Conservation (phyloP, 1,284 basidiomycete species). For the Afroboletus lepidellus region DNA sequence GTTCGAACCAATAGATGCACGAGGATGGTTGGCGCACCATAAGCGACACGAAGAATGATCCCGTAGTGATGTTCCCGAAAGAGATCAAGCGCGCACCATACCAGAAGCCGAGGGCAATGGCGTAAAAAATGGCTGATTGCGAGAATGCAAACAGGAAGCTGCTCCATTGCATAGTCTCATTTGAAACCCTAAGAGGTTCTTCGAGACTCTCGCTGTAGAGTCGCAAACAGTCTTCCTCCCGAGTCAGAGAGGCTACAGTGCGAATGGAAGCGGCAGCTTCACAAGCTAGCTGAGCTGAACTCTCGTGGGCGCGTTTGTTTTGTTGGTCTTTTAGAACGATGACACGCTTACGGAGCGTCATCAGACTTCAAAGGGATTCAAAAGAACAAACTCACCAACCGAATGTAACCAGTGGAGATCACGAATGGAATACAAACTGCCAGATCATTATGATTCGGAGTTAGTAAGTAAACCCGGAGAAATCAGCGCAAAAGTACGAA, state of each 20-base stretch:
- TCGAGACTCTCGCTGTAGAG: slow-evolving; percentile 77
- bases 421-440: slow-evolving; percentile 83
- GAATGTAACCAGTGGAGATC: slow-evolving; percentile 84
- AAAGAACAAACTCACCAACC: slow-evolving; percentile 53
- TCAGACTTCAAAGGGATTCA: neutral
- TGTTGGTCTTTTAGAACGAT: slow-evolving; percentile 85
- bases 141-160: slow-evolving; percentile 80
- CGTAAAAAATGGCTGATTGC: slow-evolving; percentile 79
- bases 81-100: slow-evolving; percentile 75
- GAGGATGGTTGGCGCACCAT: slow-evolving; percentile 65
- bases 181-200: slow-evolving; percentile 66
- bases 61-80: slow-evolving; percentile 54
- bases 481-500: slow-evolving; percentile 32
- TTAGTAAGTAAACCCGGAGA: slow-evolving; percentile 13
- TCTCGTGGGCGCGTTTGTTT: slow-evolving; percentile 84
- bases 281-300: slow-evolving; percentile 86
- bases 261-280: slow-evolving; percentile 92
- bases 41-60: slow-evolving; percentile 81
- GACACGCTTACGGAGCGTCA: slow-evolving; percentile 51
- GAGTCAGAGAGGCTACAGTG: slow-evolving; percentile 90
- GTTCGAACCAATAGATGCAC: slow-evolving; percentile 10
- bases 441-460: slow-evolving; percentile 18
- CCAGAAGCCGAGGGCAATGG: slow-evolving; percentile 89
- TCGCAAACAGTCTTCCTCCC: slow-evolving; percentile 76
- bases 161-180: slow-evolving; percentile 66